Evolutionary conservation across 805 yeast genomes (phyloP).

Genomic region (Wickerhamomyces pijperi): DNA sequence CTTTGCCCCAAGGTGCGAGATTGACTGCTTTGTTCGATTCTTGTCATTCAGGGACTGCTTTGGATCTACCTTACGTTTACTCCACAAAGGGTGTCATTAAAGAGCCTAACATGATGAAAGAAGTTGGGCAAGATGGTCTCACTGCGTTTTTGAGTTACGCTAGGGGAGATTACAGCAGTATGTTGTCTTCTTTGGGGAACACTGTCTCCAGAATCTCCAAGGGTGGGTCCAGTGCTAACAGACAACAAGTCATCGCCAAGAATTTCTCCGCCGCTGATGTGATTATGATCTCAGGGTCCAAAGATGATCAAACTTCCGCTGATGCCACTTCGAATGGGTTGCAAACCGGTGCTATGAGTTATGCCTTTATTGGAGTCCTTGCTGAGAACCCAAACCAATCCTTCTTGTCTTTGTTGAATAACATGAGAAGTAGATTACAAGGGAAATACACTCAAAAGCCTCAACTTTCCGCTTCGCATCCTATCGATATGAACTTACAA

Average conservation of each 20-base stretch:
- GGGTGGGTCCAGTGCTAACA: conserved; percentile 17
- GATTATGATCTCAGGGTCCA: conserved; percentile 69
- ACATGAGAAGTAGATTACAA: conserved; percentile 51
- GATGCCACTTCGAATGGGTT: conserved; percentile 65
- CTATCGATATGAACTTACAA: conserved; percentile 51
- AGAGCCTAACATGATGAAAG: conserved; percentile 70
- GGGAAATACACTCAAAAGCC: conserved; percentile 73
- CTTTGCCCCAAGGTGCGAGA: conserved; percentile 63
- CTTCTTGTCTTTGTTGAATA: conserved; percentile 57
- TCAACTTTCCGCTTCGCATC: conserved; percentile 72
- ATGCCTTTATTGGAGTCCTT: conserved; percentile 61
- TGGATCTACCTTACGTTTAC: conserved; percentile 72
- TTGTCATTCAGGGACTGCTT: conserved; percentile 77
- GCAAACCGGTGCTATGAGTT: conserved; percentile 80
- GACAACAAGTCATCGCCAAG: conserved; percentile 26
- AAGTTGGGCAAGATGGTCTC: conserved; percentile 58
- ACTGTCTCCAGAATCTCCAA: conserved; percentile 13
- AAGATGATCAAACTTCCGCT: conserved; percentile 76
- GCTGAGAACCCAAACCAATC: conserved; percentile 51
- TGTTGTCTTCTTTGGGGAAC: conserved; percentile 20
- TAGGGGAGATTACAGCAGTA: conserved; percentile 37
- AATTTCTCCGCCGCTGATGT: conserved; percentile 72
- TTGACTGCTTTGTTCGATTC: conserved; percentile 76
- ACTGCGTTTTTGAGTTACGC: conserved; percentile 49
- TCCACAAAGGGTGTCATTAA: conserved; percentile 77